Conservation (phyloP, 371 early-diverging fungal genomes). For the Syncephalastrum racemosum region DNA sequence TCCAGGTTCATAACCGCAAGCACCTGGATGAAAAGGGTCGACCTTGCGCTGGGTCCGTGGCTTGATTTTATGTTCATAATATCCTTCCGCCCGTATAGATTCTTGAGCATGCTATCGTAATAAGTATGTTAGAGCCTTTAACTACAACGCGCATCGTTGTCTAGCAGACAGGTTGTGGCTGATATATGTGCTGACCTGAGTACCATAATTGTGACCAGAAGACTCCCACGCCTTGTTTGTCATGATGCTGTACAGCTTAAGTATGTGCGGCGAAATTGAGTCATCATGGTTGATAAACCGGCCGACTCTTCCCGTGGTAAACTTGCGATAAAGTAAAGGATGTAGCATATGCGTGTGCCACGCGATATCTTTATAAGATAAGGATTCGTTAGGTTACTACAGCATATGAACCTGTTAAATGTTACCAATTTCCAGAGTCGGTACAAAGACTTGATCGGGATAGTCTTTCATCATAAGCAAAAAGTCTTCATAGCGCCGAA, state of each 20-base stretch:
- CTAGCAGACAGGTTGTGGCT: no score
- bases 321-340: slow-evolving; percentile 31
- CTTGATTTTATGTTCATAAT: no score
- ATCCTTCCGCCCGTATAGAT: no score
- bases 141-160: no score
- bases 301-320: slow-evolving; percentile 23
- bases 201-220: no score
- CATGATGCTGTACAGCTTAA: background rate
- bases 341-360: slow-evolving; percentile 53
- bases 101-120: no score
- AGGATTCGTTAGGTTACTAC: background rate
- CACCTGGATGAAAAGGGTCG: no score
- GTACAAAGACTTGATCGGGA: slow-evolving; percentile 26
- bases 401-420: no score
- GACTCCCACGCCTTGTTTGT: slow-evolving; percentile 14
- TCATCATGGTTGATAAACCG: slow-evolving; percentile 49
- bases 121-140: no score
- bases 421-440: slow-evolving; percentile 37
- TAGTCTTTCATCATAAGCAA: slow-evolving; percentile 16
- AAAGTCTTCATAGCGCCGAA: slow-evolving; percentile 23
- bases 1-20: no score
- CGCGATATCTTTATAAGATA: background rate
- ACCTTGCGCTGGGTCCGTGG: no score
- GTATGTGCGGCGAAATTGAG: slow-evolving; percentile 26
- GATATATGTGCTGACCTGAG: no score